Percentiles rank a stretch among this genome's conserved stretches.
Evolutionary conservation across 768 basidiomycete genomes (phyloP).

Genomic region (Leucocoprinus leucothites): DNA sequence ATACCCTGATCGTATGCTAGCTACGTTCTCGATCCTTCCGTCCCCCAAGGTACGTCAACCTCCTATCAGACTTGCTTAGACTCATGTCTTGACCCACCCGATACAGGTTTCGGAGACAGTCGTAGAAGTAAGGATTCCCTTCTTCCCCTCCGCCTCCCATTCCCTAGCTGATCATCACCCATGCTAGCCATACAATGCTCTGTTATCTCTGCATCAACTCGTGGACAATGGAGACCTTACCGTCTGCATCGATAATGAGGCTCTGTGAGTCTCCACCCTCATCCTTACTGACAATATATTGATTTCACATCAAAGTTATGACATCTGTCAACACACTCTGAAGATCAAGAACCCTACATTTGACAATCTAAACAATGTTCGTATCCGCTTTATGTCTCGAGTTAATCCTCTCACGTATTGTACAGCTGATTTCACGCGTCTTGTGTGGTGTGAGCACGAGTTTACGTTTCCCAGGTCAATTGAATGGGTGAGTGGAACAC

Average conservation of each 20-base stretch:
- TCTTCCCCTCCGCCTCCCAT: slow-evolving; percentile 30
- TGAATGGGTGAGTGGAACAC: slow-evolving; percentile 64
- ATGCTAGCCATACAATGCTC: slow-evolving; percentile 80
- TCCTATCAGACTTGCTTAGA: neutral
- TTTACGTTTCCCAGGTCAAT: slow-evolving; percentile 89
- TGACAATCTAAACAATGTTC: slow-evolving; percentile 65
- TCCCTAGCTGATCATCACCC: slow-evolving; percentile 40
- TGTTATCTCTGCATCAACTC: slow-evolving; percentile 86
- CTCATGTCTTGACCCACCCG: neutral
- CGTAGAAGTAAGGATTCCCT: slow-evolving; percentile 56
- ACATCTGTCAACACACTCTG: slow-evolving; percentile 63
- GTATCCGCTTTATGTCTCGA: slow-evolving; percentile 16
- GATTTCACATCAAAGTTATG: too few relatives aligned
- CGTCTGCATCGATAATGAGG: slow-evolving; percentile 86
- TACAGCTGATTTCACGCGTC: slow-evolving; percentile 75
- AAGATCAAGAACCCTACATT: slow-evolving; percentile 66
- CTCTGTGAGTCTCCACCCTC: slow-evolving; percentile 48
- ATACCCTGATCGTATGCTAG: slow-evolving; percentile 54
- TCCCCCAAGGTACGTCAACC: slow-evolving; percentile 40
- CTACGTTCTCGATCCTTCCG: slow-evolving; percentile 51
- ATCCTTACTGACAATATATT: neutral
- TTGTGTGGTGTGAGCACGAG: slow-evolving; percentile 96
- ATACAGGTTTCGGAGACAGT: slow-evolving; percentile 50
- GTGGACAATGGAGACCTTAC: slow-evolving; percentile 84
- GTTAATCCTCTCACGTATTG: neutral